Percentiles rank a stretch among this genome's conserved stretches.
Conservation (phyloP, 2,329 filamentous ascomycete genomes). For the Claviceps monticola region DNA sequence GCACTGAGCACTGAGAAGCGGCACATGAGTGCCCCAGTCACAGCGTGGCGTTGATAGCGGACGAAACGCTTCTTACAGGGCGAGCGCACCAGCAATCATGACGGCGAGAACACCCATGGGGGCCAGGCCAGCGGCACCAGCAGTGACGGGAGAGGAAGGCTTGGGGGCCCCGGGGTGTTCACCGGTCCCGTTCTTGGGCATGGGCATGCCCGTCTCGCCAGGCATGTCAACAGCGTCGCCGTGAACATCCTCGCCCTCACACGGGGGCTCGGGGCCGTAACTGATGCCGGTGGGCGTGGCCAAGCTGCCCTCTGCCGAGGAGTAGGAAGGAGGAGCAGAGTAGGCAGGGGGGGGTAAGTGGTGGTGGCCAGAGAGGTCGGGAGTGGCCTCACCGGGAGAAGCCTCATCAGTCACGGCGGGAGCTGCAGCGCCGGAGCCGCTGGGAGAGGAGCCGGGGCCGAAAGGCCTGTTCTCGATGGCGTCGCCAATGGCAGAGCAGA, state of each 20-base stretch:
- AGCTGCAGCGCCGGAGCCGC: not conserved
- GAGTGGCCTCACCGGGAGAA: not conserved
- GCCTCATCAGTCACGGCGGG: not conserved
- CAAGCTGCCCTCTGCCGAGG: not conserved
- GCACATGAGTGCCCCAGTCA: not conserved
- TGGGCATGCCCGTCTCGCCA: not conserved
- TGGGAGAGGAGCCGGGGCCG: constrained; percentile 1
- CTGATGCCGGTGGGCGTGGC: not conserved
- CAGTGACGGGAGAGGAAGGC: constrained; percentile 10
- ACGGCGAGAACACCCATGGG: constrained; percentile 20
- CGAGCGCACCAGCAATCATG: constrained; percentile 19
- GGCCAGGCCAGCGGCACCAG: constrained; percentile 17
- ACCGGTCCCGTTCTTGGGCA: constrained; percentile 8
- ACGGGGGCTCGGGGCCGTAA: not conserved
- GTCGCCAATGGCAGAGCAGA: constrained; percentile 16
- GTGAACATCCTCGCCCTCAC: not conserved
- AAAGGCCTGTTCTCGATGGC: constrained; percentile 1
- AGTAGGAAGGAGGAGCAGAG: too few relatives aligned
- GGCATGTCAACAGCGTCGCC: not conserved
- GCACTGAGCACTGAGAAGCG: too few relatives aligned
- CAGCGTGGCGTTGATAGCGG: not conserved
- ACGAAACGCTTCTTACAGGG: constrained; percentile 18
- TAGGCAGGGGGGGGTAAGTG: too few relatives aligned
- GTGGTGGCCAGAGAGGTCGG: not conserved
- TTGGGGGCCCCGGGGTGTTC: not conserved